These are phyloP conservation scores for Skeletonema costatum DNA, from an alignment of 108 stramenopile genomes.

Conservation along the genomic window DNA sequence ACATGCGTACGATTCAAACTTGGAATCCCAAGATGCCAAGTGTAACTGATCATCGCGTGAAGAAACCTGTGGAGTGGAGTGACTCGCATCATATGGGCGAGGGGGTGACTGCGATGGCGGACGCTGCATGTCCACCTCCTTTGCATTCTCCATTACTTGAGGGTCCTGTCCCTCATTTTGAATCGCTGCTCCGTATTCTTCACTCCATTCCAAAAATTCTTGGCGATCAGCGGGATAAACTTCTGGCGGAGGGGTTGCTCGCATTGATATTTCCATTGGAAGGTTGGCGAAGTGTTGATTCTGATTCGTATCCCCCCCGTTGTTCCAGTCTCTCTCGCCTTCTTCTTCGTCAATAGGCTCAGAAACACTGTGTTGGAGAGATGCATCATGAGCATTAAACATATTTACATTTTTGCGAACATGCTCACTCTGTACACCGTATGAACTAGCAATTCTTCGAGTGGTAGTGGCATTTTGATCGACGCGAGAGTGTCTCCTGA, in stretches of 20 bases:
- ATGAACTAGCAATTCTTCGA: slow-evolving; percentile 2
- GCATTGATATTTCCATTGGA: slow-evolving; percentile 16
- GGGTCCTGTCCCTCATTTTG: neutral
- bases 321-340: neutral
- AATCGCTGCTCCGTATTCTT: neutral
- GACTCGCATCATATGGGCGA: neutral
- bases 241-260: neutral
- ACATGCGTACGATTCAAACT: slow-evolving; percentile 58
- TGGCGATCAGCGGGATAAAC: neutral
- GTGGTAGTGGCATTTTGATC: neutral
- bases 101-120: neutral
- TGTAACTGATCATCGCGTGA: slow-evolving; percentile 29
- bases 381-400: neutral
- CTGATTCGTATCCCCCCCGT: neutral
- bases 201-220: neutral
- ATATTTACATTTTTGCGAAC: neutral
- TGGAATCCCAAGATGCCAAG: slow-evolving; percentile 64
- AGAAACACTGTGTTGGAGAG: slow-evolving; percentile 8
- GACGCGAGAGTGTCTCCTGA: slow-evolving; percentile 12
- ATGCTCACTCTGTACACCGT: neutral
- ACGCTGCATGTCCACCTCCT: neutral
- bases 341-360: slow-evolving; percentile 35
- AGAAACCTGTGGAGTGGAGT: neutral
- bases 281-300: slow-evolving; percentile 1
- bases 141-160: neutral